Percentiles rank a stretch among this genome's conserved stretches.
Evolutionary conservation across 768 basidiomycete genomes (phyloP).

Genomic region (Daedalea quercina): DNA sequence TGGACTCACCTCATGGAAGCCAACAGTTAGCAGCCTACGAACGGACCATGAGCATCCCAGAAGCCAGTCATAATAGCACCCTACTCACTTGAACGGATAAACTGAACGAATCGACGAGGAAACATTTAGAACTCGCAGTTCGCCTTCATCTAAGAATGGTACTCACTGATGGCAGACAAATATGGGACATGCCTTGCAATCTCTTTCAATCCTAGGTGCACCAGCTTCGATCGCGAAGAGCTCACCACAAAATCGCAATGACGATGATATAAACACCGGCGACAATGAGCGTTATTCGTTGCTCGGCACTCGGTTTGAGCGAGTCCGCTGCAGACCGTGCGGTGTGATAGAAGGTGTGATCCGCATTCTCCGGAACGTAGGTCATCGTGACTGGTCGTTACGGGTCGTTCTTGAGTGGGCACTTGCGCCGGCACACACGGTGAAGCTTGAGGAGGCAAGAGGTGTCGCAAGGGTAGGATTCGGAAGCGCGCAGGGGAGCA

Average conservation of each 20-base stretch:
- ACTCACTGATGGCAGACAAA: slow-evolving; percentile 68
- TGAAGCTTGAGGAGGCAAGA: no score
- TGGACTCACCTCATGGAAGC: slow-evolving; percentile 71
- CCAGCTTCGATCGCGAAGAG: background rate
- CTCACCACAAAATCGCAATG: slow-evolving; percentile 79
- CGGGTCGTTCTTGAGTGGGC: background rate
- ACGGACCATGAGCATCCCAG: background rate
- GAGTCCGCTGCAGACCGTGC: slow-evolving; percentile 20
- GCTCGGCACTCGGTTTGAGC: slow-evolving; percentile 65
- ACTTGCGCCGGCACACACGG: no score
- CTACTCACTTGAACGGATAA: slow-evolving; percentile 83
- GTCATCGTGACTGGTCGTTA: slow-evolving; percentile 12
- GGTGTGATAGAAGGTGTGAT: slow-evolving; percentile 18
- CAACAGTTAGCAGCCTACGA: slow-evolving; percentile 70
- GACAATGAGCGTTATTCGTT: slow-evolving; percentile 71
- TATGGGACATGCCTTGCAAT: slow-evolving; percentile 66
- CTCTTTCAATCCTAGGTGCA: background rate
- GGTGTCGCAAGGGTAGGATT: no score
- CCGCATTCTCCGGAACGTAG: slow-evolving; percentile 7
- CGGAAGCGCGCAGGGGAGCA: no score
- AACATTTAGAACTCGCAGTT: no score
- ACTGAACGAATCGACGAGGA: slow-evolving; percentile 37
- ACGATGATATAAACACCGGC: slow-evolving; percentile 67
- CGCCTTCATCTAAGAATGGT: background rate
- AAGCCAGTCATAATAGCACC: background rate